Base-by-base conservation (phyloP, 805 yeast species). In the Saturnispora quitensis region DNA sequence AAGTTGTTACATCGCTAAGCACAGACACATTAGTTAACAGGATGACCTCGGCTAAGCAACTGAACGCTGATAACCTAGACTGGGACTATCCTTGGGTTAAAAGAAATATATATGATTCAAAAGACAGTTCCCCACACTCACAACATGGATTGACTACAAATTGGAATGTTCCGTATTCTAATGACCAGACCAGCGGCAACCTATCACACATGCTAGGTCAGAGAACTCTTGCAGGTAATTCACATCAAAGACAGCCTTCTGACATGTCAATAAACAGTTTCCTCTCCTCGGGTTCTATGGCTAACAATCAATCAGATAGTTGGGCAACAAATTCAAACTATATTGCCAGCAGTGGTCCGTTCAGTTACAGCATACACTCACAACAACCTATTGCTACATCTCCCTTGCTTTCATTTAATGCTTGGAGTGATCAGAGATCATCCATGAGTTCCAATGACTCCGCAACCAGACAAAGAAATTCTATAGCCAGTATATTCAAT, bases 191-290 rank as follows among this genome's bases (percentile, higher is more conserved):
- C n/a, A 40, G 25, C 15, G 31, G 31, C 10, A 33, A 40, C 4
- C 7, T 40, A 5, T 40, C 38, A 27, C 38, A 40, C 24, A 17
- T 18, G 24, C n/a, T 47, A 20, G 49, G 49, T 8, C 49, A 47
- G 22, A 35, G 49, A n/a, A 47, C 49, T 17, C 17, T 47, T 3
- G 43, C 40, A 5, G 49, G 38, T 38, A 47, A 47, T 27, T 18
- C 20, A 18, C 49, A 47, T 24, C 33, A 40, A 27, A 47, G 49
- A 38, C 33, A 47, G 12, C 49, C 43, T 17, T 47, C 49, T 3
- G 49, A 47, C 25, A 33, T 47, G 35, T 47, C 49, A 13, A 27
- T 40, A 15, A 47, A 47, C n/a, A 38, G 36, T 17, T 17, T 47
- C 20, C 43, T 47, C 10, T 47, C 49, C 1, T 17, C 44, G 15